Percentiles rank a stretch among this genome's conserved stretches.
Conservation (phyloP, 257 asterid species). For the Penstemon newberryi region DNA sequence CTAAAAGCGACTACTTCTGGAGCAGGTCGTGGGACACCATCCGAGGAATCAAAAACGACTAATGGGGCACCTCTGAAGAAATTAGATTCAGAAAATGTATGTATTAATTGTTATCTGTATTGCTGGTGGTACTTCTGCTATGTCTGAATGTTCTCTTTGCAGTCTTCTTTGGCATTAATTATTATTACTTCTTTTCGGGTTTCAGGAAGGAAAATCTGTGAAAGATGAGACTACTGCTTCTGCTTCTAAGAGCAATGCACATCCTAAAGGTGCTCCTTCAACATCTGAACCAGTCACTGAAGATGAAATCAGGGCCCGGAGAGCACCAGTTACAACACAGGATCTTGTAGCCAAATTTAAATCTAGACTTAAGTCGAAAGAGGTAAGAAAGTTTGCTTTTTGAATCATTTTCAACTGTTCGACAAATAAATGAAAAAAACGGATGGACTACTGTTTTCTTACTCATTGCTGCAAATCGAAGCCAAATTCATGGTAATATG, state of each 20-base stretch:
- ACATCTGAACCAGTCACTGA: constrained; percentile 81
- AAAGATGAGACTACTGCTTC: constrained; percentile 63
- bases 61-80: constrained; percentile 73
- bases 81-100: constrained; percentile 74
- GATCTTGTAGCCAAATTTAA: constrained; percentile 88
- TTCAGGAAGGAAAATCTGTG: constrained; percentile 63
- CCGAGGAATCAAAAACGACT: constrained; percentile 74
- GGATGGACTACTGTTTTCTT: too few species aligned
- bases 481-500: constrained; percentile 32
- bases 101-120: constrained; percentile 23
- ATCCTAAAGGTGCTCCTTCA: constrained; percentile 54
- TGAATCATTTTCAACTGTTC: background rate
- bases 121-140: background rate
- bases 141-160: background rate
- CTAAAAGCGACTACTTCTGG: constrained; percentile 53
- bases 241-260: constrained; percentile 42
- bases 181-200: constrained; percentile 11
- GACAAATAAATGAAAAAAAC: too few species aligned
- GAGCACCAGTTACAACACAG: constrained; percentile 75
- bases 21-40: constrained; percentile 66
- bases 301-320: constrained; percentile 86
- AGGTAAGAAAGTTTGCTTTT: constrained; percentile 43
- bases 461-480: constrained; percentile 9
- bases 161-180: background rate
- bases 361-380: constrained; percentile 77